These are phyloP conservation scores for Alternaria burnsii DNA, from an alignment of 2,329 filamentous ascomycete species.

Conservation along the genomic window DNA sequence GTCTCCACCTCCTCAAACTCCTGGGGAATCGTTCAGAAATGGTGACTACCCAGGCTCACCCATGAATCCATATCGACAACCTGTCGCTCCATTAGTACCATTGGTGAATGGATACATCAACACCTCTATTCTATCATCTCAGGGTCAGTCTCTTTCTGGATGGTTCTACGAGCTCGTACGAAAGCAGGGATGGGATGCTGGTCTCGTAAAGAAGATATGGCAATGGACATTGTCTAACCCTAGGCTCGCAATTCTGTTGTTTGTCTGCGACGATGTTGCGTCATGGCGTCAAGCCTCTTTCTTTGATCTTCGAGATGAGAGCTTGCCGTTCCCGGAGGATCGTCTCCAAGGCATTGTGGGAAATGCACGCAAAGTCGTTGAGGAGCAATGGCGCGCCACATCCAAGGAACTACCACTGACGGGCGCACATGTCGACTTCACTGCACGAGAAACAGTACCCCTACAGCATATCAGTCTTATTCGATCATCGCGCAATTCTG, in stretches of 20 bases:
- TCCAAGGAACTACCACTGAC: constrained; percentile 50
- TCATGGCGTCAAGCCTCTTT: constrained; percentile 51
- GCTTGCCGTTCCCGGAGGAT: constrained; percentile 49
- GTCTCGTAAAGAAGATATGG: constrained; percentile 48
- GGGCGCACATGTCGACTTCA: constrained; percentile 50
- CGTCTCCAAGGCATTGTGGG: constrained; percentile 50
- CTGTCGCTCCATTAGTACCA: constrained; percentile 34
- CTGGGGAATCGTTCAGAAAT: constrained; percentile 41
- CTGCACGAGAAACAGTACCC: constrained; percentile 48
- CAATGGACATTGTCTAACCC: constrained; percentile 53
- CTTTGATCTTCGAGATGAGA: constrained; percentile 50
- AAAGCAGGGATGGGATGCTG: constrained; percentile 48
- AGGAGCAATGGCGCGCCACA: constrained; percentile 53
- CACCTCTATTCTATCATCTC: constrained; percentile 44
- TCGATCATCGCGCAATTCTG: constrained; percentile 42
- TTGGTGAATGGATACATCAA: constrained; percentile 50
- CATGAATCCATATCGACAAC: constrained; percentile 48
- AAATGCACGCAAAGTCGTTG: constrained; percentile 49
- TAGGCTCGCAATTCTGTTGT: constrained; percentile 48
- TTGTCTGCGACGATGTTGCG: constrained; percentile 51
- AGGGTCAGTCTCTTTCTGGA: constrained; percentile 49
- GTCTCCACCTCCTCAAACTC: constrained; percentile 39
- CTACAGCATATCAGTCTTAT: constrained; percentile 45
- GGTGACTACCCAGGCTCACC: constrained; percentile 43
- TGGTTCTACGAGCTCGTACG: constrained; percentile 49